These are phyloP conservation scores for Plantago lanceolata DNA, from an alignment of 305 asterid species.

Conservation along the genomic window DNA sequence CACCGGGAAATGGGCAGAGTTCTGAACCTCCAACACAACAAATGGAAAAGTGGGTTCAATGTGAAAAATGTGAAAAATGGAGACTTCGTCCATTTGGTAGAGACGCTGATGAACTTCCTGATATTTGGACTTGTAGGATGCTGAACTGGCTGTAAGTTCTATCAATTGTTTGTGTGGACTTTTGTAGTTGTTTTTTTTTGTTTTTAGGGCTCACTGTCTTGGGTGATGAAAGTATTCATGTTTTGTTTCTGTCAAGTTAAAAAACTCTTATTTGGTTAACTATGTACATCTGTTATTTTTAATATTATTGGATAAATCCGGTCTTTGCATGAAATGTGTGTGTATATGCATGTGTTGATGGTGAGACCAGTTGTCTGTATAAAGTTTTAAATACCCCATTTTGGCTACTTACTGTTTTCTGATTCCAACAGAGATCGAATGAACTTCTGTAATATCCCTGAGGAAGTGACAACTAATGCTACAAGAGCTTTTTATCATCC, in stretches of 20 bases:
- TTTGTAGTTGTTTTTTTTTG: conserved; percentile 16
- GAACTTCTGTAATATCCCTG: conserved; percentile 81
- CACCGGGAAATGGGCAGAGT: conserved; percentile 38
- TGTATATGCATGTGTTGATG: not conserved
- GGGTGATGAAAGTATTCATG: not conserved
- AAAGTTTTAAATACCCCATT: not conserved
- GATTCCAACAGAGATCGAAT: conserved; percentile 67
- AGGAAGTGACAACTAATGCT: conserved; percentile 82
- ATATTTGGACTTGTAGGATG: conserved; percentile 91
- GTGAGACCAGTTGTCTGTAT: not conserved
- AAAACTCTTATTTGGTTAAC: not conserved
- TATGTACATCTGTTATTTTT: no score
- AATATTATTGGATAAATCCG: not conserved
- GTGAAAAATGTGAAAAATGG: conserved; percentile 89
- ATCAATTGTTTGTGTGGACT: conserved; percentile 5
- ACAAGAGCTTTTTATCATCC: conserved; percentile 67
- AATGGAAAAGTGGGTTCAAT: conserved; percentile 69
- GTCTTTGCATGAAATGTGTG: not conserved
- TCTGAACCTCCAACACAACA: conserved; percentile 49
- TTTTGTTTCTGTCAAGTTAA: not conserved
- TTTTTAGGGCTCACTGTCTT: not conserved
- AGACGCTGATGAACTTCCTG: conserved; percentile 73
- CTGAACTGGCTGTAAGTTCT: conserved; percentile 94
- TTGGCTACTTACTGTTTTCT: conserved; percentile 27
- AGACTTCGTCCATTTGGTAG: conserved; percentile 89